Conservation (phyloP, 2,329 filamentous ascomycete genomes). For the Claviceps sp. region DNA sequence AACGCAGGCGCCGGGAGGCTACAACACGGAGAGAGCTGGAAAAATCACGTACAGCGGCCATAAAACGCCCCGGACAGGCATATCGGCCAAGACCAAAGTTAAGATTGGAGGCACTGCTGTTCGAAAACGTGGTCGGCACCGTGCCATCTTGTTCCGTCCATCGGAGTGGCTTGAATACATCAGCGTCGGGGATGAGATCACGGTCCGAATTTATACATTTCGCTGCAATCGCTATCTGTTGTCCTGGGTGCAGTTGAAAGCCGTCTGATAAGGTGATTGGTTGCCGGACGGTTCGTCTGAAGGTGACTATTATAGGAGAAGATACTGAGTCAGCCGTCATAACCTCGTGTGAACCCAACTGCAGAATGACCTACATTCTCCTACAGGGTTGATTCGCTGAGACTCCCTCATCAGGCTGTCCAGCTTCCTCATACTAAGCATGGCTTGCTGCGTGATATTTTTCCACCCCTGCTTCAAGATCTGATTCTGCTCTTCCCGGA, state of each 20-base stretch:
- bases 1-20: too few species aligned
- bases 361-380: conserved; percentile 4
- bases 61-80: conserved; percentile 10
- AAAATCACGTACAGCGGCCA: conserved; percentile 6
- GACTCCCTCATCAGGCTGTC: conserved; percentile 11
- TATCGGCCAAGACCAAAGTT: conserved; percentile 10
- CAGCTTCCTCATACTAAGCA: conserved; percentile 10
- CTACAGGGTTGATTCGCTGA: conserved; percentile 9
- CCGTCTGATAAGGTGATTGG: conserved; percentile 8
- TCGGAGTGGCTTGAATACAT: conserved; percentile 4
- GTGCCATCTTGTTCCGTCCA: conserved; percentile 4
- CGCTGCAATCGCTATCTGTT: conserved; percentile 8
- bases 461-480: conserved; percentile 4
- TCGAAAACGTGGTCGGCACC: conserved; percentile 3
- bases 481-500: conserved; percentile 5
- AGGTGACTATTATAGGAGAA: conserved; percentile 5
- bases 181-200: conserved; percentile 2
- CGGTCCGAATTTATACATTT: conserved; percentile 6
- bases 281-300: conserved; percentile 7
- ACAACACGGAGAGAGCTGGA: too few species aligned
- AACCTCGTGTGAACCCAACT: background rate
- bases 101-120: conserved; percentile 8
- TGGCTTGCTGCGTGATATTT: conserved; percentile 7
- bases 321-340: background rate
- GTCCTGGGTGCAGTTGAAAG: conserved; percentile 4